Evolutionary conservation across 768 basidiomycete species (phyloP), one percentile per base, ranked within the genome.

Genomic region (Auricularia cornea): DNA sequence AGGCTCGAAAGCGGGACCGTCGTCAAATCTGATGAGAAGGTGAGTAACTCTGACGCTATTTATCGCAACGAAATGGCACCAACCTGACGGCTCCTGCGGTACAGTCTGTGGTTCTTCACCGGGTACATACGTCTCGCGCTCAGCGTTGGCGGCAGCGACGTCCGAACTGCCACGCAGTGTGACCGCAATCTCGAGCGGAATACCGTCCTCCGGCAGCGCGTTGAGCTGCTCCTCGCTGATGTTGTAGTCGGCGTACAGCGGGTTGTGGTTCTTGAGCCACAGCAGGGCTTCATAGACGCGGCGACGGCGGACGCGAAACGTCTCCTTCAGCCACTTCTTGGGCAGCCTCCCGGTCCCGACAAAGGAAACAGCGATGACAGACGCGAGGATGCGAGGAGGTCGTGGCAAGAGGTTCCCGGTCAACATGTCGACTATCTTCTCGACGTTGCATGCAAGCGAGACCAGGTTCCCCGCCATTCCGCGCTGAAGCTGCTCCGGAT

Each of bases 181-280:
- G 1, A 31, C 61, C 1, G 65, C 14, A 3, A 78, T 65, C 44
- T 74, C 74, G 0, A 64, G 35, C 1, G 78, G 79, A 0, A 79
- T 67, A 60, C 72, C 72, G 48, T 77, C 73, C 10, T 72, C 70
- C 2, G 74, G 77, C 10, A 79, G 66, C 2, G 20, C 12, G 8
- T 6, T 14, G 3, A 79, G 41, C 0, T 64, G 60, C 3, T 59
- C 60, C 0, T 35, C 38, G 54, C 62, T 57, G 2, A 79, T 73
- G 1, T 67, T 60, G 12, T 78, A 70, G 38, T 73, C 41, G 0
- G 65, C 69, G 62, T 74, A 76, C 16, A 66, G 62, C 0, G 66
- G 59, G 62, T 80, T 80, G 62, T 79, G 66, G 1, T 29, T 60
- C 60, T 77, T 79, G 33, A 78, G 61, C 76, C 78, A 79, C 1